These are phyloP conservation scores for Neurospora sp. DNA, from an alignment of 495 filamentous ascomycete species.

Conservation along the genomic window DNA sequence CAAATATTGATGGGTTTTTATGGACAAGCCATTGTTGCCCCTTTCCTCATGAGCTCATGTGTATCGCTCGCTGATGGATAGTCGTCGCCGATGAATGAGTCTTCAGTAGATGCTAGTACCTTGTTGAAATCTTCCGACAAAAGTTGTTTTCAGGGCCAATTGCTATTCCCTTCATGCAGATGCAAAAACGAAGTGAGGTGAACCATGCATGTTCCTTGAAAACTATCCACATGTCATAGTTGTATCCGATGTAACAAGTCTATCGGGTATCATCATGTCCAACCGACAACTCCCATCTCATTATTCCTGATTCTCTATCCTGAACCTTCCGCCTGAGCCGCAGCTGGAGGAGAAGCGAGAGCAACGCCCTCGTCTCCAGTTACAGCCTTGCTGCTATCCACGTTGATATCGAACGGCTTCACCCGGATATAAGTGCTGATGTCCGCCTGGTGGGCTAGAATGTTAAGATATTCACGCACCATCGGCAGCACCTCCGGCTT, in stretches of 20 bases:
- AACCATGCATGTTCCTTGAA: not conserved
- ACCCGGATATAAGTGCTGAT: constrained; percentile 36
- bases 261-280: not conserved
- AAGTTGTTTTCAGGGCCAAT: not conserved
- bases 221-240: not conserved
- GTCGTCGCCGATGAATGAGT: constrained; percentile 15
- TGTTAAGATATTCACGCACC: constrained; percentile 41
- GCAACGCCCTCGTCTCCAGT: not conserved
- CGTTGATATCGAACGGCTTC: constrained; percentile 22
- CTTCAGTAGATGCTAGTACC: constrained; percentile 18
- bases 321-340: not conserved
- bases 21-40: constrained; percentile 12
- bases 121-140: not conserved
- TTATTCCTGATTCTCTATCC: not conserved
- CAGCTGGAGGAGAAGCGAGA: not conserved
- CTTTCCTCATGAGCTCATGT: constrained; percentile 17
- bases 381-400: not conserved
- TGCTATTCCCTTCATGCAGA: not conserved
- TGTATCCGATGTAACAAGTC: not conserved
- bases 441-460: constrained; percentile 29
- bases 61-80: constrained; percentile 11
- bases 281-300: not conserved
- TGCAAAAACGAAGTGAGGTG: not conserved
- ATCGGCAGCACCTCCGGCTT: constrained; percentile 27
- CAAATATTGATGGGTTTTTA: constrained; percentile 15